Base-by-base conservation (phyloP, 179 eudicot genomes). In the Sideroxylon spinosum region DNA sequence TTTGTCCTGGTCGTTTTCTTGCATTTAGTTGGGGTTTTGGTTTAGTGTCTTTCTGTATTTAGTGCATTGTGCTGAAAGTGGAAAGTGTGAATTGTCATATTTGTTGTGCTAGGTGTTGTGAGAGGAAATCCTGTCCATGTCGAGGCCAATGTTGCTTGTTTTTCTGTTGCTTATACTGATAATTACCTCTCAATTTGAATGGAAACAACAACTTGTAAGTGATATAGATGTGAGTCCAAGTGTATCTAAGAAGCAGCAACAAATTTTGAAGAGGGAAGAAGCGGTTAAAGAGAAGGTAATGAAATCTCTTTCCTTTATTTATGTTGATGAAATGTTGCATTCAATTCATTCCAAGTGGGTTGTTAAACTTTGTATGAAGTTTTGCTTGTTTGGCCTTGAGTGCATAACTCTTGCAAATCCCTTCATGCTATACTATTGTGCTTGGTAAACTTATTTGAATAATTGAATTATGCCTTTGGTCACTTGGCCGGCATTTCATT, bases 101-200 rank as follows among this genome's bases (percentile, higher is more conserved):
- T 28, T 56, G 56, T n/a, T 26, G 28, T 16, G 63, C 28, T 78
- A 79, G 87, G 81, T 69, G 22, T 79, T 25, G 76, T 28, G 75
- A 57, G 68, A 63, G 74, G 79, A 75, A 76, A 71, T 64, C 25
- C 80, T 68, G 75, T 77, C 50, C 23, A 88, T 90, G 90, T 87
- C 92, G 52, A 84, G 94, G 80, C 88, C 90, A 62, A 77, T 85
- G 84, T 59, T 89, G 75, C 85, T 90, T 44, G 90, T 86, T 55
- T 83, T 82, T 55, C 74, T 88, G 84, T 84, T 90, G 83, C 52
- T 90, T 63, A 74, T 90, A 76, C 64, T 88, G 76, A 83, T 88
- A 55, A 86, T 90, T 19, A 89, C 92, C 19, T 87, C 90, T 50
- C 94, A 88, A 72, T 86, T 88, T 71, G 92, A 90, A 71, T 90